These are phyloP conservation scores for Phytophthora constricta DNA, from an alignment of 352 stramenopile genomes.

Conservation along the genomic window DNA sequence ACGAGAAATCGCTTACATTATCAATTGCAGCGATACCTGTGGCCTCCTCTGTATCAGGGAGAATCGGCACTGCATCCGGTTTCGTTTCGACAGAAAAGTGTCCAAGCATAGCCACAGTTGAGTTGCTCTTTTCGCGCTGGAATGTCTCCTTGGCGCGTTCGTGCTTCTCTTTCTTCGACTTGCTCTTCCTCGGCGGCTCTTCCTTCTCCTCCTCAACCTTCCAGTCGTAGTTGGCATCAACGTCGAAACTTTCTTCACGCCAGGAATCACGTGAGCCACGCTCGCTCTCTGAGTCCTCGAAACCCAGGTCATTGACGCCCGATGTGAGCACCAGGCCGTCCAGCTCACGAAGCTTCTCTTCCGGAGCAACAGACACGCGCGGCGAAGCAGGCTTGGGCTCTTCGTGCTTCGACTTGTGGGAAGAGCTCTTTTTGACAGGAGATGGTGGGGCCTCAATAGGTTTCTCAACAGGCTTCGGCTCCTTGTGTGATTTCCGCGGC, in stretches of 20 bases:
- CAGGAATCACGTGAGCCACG: constrained; percentile 45
- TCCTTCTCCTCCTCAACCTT: constrained; percentile 34
- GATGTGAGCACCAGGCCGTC: constrained; percentile 50
- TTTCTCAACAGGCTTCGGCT: neutral
- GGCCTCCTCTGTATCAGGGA: constrained; percentile 59
- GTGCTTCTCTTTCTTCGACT: constrained; percentile 19
- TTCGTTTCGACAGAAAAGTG: constrained; percentile 74
- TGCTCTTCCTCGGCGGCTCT: constrained; percentile 22
- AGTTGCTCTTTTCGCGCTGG: constrained; percentile 57
- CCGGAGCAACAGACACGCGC: constrained; percentile 35
- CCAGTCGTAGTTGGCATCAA: constrained; percentile 34
- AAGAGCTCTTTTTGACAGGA: constrained; percentile 8
- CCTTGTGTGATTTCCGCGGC: neutral
- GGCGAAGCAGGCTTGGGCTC: constrained; percentile 23
- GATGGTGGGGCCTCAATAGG: neutral
- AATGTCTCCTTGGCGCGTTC: constrained; percentile 33
- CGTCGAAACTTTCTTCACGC: constrained; percentile 46
- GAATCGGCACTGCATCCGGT: constrained; percentile 53
- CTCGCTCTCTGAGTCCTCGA: constrained; percentile 50
- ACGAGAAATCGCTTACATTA: constrained; percentile 53
- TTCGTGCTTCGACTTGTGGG: constrained; percentile 16
- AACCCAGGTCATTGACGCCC: constrained; percentile 56
- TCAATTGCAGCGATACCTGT: constrained; percentile 63
- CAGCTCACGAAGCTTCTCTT: constrained; percentile 38
- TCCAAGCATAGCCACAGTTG: constrained; percentile 75